Base-by-base conservation (phyloP, 148 eudicot species). In the Linanthus parryae region DNA sequence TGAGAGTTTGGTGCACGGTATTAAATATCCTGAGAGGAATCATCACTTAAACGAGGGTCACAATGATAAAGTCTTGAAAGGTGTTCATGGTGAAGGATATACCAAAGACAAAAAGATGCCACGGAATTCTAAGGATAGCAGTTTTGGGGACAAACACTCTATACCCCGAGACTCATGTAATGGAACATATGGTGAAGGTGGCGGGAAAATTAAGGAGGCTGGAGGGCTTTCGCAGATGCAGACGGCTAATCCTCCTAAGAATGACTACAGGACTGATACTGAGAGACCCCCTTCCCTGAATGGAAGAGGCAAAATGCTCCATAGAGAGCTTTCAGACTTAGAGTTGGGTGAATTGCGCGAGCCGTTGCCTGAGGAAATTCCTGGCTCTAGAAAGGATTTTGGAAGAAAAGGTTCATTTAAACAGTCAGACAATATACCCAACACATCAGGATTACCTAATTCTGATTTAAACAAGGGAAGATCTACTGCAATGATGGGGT, bases 341-440 rank as follows among this genome's bases (percentile, higher is more conserved):
- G 99, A 92, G 63, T 47, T 84, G 75, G 99, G 99, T 43, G 99
- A 92, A 74, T 79, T 92, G 56, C 96, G 96, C 31, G 99, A 92
- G 60, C 67, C 85, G 18, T 52, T 68, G 54, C 54, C 66, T 38
- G 82, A 72, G 58, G 96, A 75, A 65, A 60, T 71, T 34, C 55
- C 70, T 13, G 68, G 56, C 8, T 17, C 42, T 12, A 77, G 59
- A 59, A 79, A 72, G 59, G 58, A 56, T 48, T 66, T 88, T 64
- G 85, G 77, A 34, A 67, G 80, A 62, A 75, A 76, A 64, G 59
- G 73, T 63, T 84, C 94, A 19, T 84, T 84, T 58, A 84, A 80
- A 70, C 69, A 77, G 63, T 64, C 57, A 20, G 85, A 77, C 18
- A 69, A 58, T 38, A 79, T 62, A 54, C 44, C 44, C 40, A 67